Evolutionary conservation across 2,329 filamentous ascomycete species (phyloP), one percentile per base, ranked within the genome.

Genomic region (Epichloe sylvatica): DNA sequence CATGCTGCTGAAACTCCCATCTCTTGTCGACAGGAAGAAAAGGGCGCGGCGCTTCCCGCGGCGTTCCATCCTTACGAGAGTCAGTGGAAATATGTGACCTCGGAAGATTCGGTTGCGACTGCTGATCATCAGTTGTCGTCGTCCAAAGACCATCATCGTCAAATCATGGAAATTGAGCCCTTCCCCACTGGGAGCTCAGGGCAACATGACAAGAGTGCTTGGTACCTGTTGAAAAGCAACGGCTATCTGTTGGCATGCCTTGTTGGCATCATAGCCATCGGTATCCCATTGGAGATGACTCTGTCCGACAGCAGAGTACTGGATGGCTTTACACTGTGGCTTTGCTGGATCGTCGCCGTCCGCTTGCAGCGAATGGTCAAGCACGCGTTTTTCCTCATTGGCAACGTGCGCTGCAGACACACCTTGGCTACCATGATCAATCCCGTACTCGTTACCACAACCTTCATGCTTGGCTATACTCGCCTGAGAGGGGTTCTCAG

Each of bases 281-380:
- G 72, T 2, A 52, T 72, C 0, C 73, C 73, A 0, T 51, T 75
- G 0, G 66, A 71, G 0, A 54, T 59, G 3, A 39, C 50, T 0
- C 53, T 55, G 0, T 50, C 58, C 2, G 65, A 68, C 46, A 64
- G 69, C 21, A 62, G 67, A 0, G 57, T 68, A 2, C 63, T 78
- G 4, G 70, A 78, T 37, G 69, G 69, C 0, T 69, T 67, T 23
- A 62, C 71, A 12, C 60, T 78, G 4, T 69, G 74, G 57, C 69
- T 72, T 38, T 54, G 73, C 40, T 80, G 77, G 77, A 65, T 70
- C 11, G 57, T 62, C 15, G 65, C 66, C 5, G 63, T 71, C 3
- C 57, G 60, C 1, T 47, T 67, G 3, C 73, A 76, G 44, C 56
- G 59, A 0, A 44, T 53, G 5, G 60, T 71, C 54, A 71, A 69